These are phyloP conservation scores for Manihot esculenta DNA, from an alignment of 441 rosid genomes.

Conservation along the genomic window DNA sequence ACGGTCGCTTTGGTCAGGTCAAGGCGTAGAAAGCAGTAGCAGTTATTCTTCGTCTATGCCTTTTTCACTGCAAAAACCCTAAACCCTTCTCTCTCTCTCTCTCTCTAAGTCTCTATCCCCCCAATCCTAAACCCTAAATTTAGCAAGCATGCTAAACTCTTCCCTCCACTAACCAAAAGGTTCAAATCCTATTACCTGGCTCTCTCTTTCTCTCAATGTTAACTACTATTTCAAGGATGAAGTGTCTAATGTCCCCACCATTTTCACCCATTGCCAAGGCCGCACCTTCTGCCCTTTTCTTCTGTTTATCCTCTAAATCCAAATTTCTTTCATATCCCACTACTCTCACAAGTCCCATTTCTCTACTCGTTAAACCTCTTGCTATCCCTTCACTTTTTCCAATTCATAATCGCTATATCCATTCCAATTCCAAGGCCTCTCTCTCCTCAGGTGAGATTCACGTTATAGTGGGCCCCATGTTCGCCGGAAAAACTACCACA, in stretches of 20 bases:
- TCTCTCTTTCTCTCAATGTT: slow-evolving; percentile 16
- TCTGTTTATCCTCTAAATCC: slow-evolving; percentile 25
- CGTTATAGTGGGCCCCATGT: slow-evolving; percentile 75
- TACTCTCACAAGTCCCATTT: slow-evolving; percentile 14
- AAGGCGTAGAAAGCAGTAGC: background rate
- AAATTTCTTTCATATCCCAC: slow-evolving; percentile 11
- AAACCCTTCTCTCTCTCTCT: slow-evolving; percentile 10
- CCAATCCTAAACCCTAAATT: background rate
- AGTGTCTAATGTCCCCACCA: slow-evolving; percentile 34
- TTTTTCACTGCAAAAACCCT: background rate
- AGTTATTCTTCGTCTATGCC: background rate
- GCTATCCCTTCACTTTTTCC: slow-evolving; percentile 20
- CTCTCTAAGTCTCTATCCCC: no score
- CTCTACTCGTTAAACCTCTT: slow-evolving; percentile 22
- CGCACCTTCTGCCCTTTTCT: slow-evolving; percentile 15
- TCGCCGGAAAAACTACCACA: slow-evolving; percentile 67
- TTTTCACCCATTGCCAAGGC: slow-evolving; percentile 31
- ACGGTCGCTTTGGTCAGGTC: background rate
- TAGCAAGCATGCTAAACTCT: slow-evolving; percentile 2
- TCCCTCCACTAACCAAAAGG: background rate
- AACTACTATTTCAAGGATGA: slow-evolving; percentile 39
- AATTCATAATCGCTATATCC: slow-evolving; percentile 25
- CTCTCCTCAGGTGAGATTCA: slow-evolving; percentile 56
- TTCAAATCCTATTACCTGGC: background rate
- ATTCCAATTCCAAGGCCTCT: slow-evolving; percentile 31